Evolutionary conservation across 1,139 yeast species (phyloP), one percentile per base, ranked within the genome.

Genomic region (Yamadazyma triangularis): DNA sequence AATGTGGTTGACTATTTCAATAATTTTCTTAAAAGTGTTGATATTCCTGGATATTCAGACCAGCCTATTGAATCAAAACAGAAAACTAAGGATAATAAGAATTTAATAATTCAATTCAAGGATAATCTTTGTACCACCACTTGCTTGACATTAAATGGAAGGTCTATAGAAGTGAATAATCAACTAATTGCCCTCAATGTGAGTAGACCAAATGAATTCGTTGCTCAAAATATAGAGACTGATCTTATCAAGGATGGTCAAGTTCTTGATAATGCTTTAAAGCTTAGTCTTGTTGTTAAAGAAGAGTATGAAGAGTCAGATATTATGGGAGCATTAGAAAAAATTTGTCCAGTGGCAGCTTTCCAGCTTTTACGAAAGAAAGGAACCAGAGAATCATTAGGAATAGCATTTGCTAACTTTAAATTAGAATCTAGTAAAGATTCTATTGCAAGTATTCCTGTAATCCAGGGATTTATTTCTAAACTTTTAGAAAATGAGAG

Each of bases 191-290:
- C 42, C 8, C 46, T 79, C 10, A 45, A 40, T 2, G 48, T 79
- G 3, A 41, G 53, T 8, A 64, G 94, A 44, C 91, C 93, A 1
- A 58, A 60, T n/a, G 82, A 77, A 37, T 85, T 79, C 44, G 67
- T 81, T 15, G 68, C 73, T 2, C 70, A 61, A 40, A 37, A 5
- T 41, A 18, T 18, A 7, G 8, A 9, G 20, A 9, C 6, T 7
- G 20, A 18, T 7, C 20, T 18, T 18, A 30, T 20, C 13, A 23
- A 28, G 3, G 34, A 30, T 12, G 28, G 23, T 22, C 41, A 36
- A 3, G 64, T 65, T 0, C 31, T 45, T 6, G 73, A 66, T 35
- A 58, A 52, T 31, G 69, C 72, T 1, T 46, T 56, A 19, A 67
- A 66, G 35, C 40, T 66, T 9, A 55, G 65, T 1, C 33, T 64